These are phyloP conservation scores for Talaromyces sp. DNA, from an alignment of 2,329 filamentous ascomycete genomes.

Conservation along the genomic window DNA sequence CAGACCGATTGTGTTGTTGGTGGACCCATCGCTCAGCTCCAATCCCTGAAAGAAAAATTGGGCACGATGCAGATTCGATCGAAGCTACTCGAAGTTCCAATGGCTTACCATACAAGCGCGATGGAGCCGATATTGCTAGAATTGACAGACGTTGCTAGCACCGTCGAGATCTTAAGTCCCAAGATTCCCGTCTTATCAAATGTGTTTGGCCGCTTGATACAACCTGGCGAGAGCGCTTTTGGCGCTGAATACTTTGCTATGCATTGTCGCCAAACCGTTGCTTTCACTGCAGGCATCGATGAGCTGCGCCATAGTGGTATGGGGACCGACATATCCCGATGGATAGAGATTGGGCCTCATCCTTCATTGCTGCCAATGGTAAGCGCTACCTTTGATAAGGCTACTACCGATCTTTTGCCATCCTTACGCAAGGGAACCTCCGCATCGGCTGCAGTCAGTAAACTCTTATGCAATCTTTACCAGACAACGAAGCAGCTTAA, in stretches of 20 bases:
- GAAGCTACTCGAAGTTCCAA: neutral
- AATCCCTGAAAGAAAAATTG: neutral
- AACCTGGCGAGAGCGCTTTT: neutral
- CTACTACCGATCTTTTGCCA: neutral
- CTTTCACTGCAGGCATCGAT: neutral
- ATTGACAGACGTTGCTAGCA: neutral
- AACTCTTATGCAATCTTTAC: neutral
- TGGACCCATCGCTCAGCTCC: neutral
- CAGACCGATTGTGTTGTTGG: neutral
- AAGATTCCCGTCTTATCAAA: neutral
- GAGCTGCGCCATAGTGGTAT: neutral
- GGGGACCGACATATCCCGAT: neutral
- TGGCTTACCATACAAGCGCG: neutral
- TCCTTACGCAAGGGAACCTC: neutral
- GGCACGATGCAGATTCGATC: neutral
- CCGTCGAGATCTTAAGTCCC: neutral
- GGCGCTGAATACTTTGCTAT: neutral
- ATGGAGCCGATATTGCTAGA: neutral
- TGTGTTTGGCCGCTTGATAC: neutral
- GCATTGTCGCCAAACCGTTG: neutral
- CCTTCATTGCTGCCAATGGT: neutral
- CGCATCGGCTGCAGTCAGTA: neutral
- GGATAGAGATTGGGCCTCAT: slow-evolving; percentile 1
- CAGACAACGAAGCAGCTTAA: neutral
- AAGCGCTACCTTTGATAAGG: neutral